Evolutionary conservation across 768 basidiomycete species (phyloP).

Genomic region (Xanthoconium purpureum): DNA sequence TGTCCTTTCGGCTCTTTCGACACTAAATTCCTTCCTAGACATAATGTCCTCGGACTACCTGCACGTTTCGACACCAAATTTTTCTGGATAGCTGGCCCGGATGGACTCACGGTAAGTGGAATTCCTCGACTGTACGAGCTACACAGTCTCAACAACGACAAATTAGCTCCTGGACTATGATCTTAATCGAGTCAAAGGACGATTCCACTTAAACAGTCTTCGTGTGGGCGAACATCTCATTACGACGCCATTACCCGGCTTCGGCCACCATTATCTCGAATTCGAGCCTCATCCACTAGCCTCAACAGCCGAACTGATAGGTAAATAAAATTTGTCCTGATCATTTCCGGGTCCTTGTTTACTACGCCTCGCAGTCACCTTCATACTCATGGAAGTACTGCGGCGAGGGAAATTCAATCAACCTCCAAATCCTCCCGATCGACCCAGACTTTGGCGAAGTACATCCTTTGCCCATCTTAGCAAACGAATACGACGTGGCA

Average conservation of each 20-base stretch:
- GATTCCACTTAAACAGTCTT: slow-evolving; percentile 50
- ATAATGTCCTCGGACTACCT: slow-evolving; percentile 57
- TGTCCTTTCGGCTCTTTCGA: background rate
- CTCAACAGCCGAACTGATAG: slow-evolving; percentile 51
- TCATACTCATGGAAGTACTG: slow-evolving; percentile 62
- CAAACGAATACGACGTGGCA: slow-evolving; percentile 33
- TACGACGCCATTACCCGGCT: slow-evolving; percentile 47
- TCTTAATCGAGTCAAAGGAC: slow-evolving; percentile 46
- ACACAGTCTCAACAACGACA: slow-evolving; percentile 5
- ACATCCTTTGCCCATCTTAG: slow-evolving; percentile 26
- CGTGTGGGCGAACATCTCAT: slow-evolving; percentile 45
- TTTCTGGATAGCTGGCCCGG: slow-evolving; percentile 56
- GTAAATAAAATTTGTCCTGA: slow-evolving; percentile 23
- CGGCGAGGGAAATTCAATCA: slow-evolving; percentile 57
- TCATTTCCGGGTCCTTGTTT: slow-evolving; percentile 1
- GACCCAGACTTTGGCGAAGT: slow-evolving; percentile 45
- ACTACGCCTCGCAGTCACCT: slow-evolving; percentile 43
- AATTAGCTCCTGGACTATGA: slow-evolving; percentile 52
- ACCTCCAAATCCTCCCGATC: slow-evolving; percentile 46
- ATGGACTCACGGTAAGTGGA: slow-evolving; percentile 48
- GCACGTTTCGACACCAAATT: slow-evolving; percentile 62
- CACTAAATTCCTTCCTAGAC: slow-evolving; percentile 32
- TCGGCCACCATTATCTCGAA: slow-evolving; percentile 59
- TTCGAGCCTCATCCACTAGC: slow-evolving; percentile 48
- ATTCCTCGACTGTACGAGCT: background rate